Percentiles rank a stretch among this genome's conserved stretches.
Evolutionary conservation across 768 basidiomycete genomes (phyloP).

Genomic region (Leccinum aurantiacum): DNA sequence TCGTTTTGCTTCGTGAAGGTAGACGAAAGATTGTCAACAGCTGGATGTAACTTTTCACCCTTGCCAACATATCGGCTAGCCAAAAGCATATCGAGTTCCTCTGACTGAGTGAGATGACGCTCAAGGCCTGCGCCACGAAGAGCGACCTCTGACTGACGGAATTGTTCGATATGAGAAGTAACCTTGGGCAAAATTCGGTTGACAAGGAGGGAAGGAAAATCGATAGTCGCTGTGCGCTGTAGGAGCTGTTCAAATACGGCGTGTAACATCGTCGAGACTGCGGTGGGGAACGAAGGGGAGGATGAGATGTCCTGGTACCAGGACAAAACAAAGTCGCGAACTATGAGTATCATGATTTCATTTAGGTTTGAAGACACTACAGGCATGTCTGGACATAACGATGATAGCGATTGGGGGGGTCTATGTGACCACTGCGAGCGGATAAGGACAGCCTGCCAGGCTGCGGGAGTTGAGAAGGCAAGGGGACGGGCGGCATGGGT

Average conservation of each 20-base stretch:
- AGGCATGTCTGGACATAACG: conserved; percentile 62
- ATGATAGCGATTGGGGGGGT: conserved; percentile 63
- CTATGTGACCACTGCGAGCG: conserved; percentile 89
- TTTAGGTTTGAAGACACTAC: conserved; percentile 72
- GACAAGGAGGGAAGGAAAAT: conserved; percentile 74
- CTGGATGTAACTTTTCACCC: conserved; percentile 74
- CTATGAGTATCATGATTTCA: conserved; percentile 75
- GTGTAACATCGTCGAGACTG: conserved; percentile 76
- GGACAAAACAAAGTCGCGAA: conserved; percentile 81
- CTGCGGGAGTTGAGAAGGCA: conserved; percentile 88
- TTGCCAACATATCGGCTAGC: conserved; percentile 75
- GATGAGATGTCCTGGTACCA: conserved; percentile 90
- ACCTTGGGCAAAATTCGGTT: conserved; percentile 86
- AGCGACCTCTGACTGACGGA: conserved; percentile 84
- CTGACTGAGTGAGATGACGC: conserved; percentile 81
- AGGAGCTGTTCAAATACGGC: conserved; percentile 59
- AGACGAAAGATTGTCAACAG: conserved; percentile 85
- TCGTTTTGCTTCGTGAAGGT: conserved; percentile 89
- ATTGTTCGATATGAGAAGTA: conserved; percentile 86
- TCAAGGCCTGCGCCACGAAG: conserved; percentile 81
- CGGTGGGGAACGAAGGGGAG: conserved; percentile 85
- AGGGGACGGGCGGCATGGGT: conserved; percentile 67
- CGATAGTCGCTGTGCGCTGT: conserved; percentile 55
- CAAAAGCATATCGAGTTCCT: conserved; percentile 83
- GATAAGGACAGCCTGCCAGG: conserved; percentile 88